Conservation (phyloP, 768 basidiomycete genomes). For the Kwoniella sp. region DNA sequence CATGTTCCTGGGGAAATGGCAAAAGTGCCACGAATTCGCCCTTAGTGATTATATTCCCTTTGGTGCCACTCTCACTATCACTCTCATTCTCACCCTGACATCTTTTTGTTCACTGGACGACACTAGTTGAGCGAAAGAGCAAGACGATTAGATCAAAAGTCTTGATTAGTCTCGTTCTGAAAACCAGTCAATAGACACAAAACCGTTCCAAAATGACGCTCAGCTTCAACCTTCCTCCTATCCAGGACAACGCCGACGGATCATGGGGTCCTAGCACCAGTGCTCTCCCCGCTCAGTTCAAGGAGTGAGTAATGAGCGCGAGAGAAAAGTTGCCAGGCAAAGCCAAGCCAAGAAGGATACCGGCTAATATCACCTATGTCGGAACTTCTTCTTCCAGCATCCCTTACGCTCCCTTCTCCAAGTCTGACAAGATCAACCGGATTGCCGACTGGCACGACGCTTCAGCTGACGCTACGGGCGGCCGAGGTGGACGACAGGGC, state of each 20-base stretch:
- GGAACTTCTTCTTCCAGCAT: conserved; percentile 59
- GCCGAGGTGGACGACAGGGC: conserved; percentile 14
- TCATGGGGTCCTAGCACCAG: conserved; percentile 66
- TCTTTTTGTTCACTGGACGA: no score
- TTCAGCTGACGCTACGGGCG: conserved; percentile 21
- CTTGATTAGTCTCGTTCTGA: no score
- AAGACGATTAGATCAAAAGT: no score
- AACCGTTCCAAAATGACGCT: conserved; percentile 29
- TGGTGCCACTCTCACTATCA: no score
- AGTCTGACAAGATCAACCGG: conserved; percentile 95
- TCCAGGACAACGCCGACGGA: conserved; percentile 88
- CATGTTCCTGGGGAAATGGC: neutral
- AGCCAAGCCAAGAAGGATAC: neutral
- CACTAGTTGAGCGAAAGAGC: no score
- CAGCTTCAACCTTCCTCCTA: conserved; percentile 75
- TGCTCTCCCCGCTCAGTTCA: conserved; percentile 79
- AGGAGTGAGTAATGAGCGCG: conserved; percentile 62
- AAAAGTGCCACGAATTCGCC: conserved; percentile 1
- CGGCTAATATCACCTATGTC: conserved; percentile 1
- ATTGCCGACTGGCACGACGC: conserved; percentile 83
- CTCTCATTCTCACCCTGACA: no score
- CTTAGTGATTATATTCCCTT: no score
- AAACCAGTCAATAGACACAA: neutral
- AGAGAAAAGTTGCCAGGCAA: neutral
- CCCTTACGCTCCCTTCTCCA: conserved; percentile 97